These are phyloP conservation scores for Lachnellula arida DNA, from an alignment of 2,329 filamentous ascomycete genomes.

Conservation along the genomic window DNA sequence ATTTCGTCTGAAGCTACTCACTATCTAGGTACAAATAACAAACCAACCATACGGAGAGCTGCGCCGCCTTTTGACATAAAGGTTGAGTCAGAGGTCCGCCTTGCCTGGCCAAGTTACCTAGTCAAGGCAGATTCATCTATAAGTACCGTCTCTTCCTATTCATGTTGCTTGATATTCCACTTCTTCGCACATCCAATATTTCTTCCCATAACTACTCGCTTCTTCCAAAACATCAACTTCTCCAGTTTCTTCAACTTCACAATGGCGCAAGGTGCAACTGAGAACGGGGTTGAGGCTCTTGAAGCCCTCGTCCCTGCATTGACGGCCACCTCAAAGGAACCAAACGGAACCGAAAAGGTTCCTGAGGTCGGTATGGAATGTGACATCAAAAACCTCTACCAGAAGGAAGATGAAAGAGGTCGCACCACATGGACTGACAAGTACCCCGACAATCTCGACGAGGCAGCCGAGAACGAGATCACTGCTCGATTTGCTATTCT, in stretches of 20 bases:
- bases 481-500: constrained; percentile 58
- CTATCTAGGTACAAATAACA: neutral
- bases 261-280: neutral
- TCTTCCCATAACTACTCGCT: too few species aligned
- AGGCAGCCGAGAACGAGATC: constrained; percentile 55
- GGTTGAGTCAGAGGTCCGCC: too few species aligned
- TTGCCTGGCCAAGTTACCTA: too few species aligned
- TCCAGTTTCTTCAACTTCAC: too few species aligned
- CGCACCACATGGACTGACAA: constrained; percentile 52
- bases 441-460: constrained; percentile 48
- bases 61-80: too few species aligned
- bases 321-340: neutral
- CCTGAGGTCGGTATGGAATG: constrained; percentile 31
- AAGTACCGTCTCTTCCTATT: neutral
- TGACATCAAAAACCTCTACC: constrained; percentile 45
- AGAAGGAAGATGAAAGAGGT: constrained; percentile 46
- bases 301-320: neutral
- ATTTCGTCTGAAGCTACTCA: neutral
- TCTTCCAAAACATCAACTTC: too few species aligned
- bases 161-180: neutral
- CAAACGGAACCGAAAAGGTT: neutral
- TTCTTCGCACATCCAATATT: neutral
- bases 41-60: too few species aligned
- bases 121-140: neutral
- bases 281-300: neutral